Base-by-base conservation (phyloP, 169 alveolate genomes). In the Plasmodium gaboni region DNA sequence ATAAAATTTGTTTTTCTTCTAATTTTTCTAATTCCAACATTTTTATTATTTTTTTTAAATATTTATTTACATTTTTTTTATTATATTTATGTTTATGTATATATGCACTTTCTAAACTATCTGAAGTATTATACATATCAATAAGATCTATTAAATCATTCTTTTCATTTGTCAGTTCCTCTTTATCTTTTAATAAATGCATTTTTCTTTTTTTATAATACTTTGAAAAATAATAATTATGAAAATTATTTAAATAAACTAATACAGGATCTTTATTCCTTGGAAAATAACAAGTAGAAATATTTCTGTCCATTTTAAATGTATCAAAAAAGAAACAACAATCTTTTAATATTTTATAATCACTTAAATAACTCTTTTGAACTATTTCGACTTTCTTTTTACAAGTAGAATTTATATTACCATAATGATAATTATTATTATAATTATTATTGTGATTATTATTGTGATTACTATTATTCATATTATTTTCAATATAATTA, bases 81-180 rank as follows among this genome's bases (percentile, higher is more conserved):
- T 86, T 86, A 44, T 70, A 86, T 51, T 86, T 86, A 64, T 86
- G 92, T 61, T 86, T 86, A 65, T 86, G 87, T 22, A 86, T 70
- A 71, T 86, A 86, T 28, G 87, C 92, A 51, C 92, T 86, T 53
- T 86, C 92, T 15, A 70, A 67, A 67, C 92, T 86, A 76, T 86
- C 92, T 5, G 92, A 71, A 10, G 87, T 59, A 24, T 61, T 86
- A 19, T 63, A 74, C 50, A 86, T 19, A 50, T 86, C 92, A 22
- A 51, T n/a, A 46, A 80, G 32, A 57, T 80, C 90, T n/a, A 80
- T 80, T 48, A 80, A 53, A 26, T 80, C 78, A 38, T 44, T 53
- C 10, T 17, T 78, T 65, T 65, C 50, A 8, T 53, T 22, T 5
- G 46, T 22, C 7, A 32, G 12, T 42, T 50, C 68, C 2, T 64